Conservation (phyloP, 495 filamentous ascomycete genomes). For the Penicillium goetzii region DNA sequence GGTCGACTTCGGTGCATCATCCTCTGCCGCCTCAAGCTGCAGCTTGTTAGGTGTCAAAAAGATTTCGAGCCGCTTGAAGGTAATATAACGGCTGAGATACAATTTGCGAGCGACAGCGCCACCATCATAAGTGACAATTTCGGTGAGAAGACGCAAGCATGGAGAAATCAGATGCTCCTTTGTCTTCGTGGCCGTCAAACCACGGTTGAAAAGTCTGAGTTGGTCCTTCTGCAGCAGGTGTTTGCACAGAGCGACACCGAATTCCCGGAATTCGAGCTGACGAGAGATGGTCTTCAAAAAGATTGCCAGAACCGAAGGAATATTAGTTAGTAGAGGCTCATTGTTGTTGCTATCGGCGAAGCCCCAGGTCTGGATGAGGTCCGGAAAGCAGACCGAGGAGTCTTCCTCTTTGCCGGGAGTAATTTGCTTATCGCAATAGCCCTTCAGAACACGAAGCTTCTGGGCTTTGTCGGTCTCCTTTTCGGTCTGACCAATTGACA, state of each 20-base stretch:
- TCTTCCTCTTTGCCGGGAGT: conserved; percentile 57
- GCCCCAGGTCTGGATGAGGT: conserved; percentile 79
- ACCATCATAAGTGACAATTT: conserved; percentile 79
- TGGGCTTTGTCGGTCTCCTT: conserved; percentile 52
- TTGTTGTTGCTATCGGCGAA: conserved; percentile 72
- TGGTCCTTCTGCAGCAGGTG: conserved; percentile 74
- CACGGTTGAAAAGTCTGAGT: conserved; percentile 70
- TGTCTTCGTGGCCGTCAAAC: conserved; percentile 68
- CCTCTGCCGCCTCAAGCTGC: conserved; percentile 53
- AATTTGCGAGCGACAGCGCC: conserved; percentile 72
- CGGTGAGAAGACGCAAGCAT: conserved; percentile 75
- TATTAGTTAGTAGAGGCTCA: conserved; percentile 72
- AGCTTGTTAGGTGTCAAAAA: conserved; percentile 52
- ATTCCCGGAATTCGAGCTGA: conserved; percentile 68
- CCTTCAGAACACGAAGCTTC: conserved; percentile 65
- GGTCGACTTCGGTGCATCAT: conserved; percentile 64
- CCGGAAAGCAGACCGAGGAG: conserved; percentile 63
- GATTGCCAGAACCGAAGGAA: conserved; percentile 75
- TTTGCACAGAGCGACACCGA: conserved; percentile 72
- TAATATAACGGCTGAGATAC: conserved; percentile 69
- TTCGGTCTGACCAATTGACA: conserved; percentile 59
- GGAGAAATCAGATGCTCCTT: conserved; percentile 88
- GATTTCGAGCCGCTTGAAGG: conserved; percentile 69
- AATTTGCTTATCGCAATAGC: conserved; percentile 72
- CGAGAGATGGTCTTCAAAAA: conserved; percentile 73